Evolutionary conservation across 1,284 basidiomycete species (phyloP), one percentile per base, ranked within the genome.

Genomic region (Ganoderma resinaceum): DNA sequence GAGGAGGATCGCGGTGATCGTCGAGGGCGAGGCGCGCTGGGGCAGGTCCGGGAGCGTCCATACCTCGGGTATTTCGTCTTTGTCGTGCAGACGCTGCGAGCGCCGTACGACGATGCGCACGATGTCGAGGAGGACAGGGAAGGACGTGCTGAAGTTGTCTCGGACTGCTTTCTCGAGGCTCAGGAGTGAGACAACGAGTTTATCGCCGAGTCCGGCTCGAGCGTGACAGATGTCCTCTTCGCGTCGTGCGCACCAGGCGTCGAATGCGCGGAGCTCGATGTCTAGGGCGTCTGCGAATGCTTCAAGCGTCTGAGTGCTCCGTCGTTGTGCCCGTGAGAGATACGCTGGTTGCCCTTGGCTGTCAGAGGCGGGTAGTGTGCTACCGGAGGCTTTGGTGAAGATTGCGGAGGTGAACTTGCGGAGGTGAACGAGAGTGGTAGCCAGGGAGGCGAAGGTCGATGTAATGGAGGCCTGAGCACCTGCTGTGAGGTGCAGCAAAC

Each of bases 261-360:
- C 86, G 67, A 95, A 88, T 0, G 73, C 71, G 20, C 83, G 82
- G 3, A 95, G 78, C 65, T 92, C 86, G 9, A 78, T 70, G 60
- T 90, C 88, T 57, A 95, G 80, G 0, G 92, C 92, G 67, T 94
- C 93, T 0, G 91, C 88, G 76, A 95, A 95, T 0, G 95, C 95
- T 76, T 95, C 92, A 16, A 91, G 80, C 0, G 93, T 95, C 52
- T 86, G 87, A 1, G 88, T 89, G 14, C 69, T 73, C 26, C 75
- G 68, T 43, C 74, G 70, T 23, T 70, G 64, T 26, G 63, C 70
- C 53, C 59, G 65, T 2, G 70, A 58, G 63, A 75, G 63, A 46
- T 69, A 72, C 3, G 70, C 66, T 26, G 73, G 70, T 9, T 70
- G 61, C 26, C 46, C 52, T 26, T 62, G 58, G 31, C 57, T 33